Base-by-base conservation (phyloP, 1,139 yeast genomes). In the Saccharomycopsis hybrid region DNA sequence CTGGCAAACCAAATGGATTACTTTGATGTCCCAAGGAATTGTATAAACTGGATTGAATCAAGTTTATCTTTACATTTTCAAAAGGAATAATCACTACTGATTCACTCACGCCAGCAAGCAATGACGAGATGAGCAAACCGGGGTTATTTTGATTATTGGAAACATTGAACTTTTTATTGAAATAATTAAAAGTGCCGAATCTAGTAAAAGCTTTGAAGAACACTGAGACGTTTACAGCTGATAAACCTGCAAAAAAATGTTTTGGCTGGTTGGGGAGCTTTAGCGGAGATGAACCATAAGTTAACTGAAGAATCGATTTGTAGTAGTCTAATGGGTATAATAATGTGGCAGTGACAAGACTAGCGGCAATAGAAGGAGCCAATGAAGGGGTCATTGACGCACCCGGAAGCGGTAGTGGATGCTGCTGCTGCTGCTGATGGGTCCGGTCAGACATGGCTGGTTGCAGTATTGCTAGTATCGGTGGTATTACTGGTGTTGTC, bases 31-130 rank as follows among this genome's bases (percentile, higher is more conserved):
- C 53, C 53, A 47, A 54, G 53, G 47, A 36, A 56, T 57, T 35
- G 52, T 58, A 71, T 57, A 3, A 71, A 71, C 59, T 82, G 78
- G 51, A 43, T 60, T 90, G 96, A 56, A 90, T 82, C 92, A 88
- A 82, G 11, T 88, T 76, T 4, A 87, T 83, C 63, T 90, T 89
- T 58, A 89, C 74, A 62, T 82, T 86, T 61, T 92, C 98, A 66
- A 92, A 90, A 0, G 98, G 98, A 29, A 92, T 85, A 32, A 92
- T 78, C 72, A 89, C 77, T 42, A 88, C 59, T 4, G 95, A 82
- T 65, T 92, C 98, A 48, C 82, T 68, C 52, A 82, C 73, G 4
- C 94, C 97, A 8, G 96, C 85, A 71, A 88, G 77, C 47, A 84
- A 76, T 4, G 96, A 97, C 2, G 97, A 97, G 54, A 86, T 80